Evolutionary conservation across 257 asterid genomes (phyloP).

Genomic region (Solanum neorickii): DNA sequence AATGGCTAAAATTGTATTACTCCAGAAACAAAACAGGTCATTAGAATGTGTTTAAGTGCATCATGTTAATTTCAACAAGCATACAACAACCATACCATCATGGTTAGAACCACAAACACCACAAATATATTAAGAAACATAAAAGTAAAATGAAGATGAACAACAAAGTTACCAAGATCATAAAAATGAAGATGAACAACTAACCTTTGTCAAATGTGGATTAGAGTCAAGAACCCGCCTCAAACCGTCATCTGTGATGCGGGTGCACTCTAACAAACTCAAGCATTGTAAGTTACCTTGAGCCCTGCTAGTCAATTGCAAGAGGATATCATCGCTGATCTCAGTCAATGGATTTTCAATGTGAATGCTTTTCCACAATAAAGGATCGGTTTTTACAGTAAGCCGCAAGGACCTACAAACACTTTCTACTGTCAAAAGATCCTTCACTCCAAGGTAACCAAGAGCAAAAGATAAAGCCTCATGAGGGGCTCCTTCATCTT

Average conservation of each 20-base stretch:
- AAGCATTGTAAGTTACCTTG: conserved; percentile 54
- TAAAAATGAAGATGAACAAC: background rate
- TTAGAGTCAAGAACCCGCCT: conserved; percentile 56
- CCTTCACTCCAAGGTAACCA: conserved; percentile 51
- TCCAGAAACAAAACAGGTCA: background rate
- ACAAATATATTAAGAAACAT: background rate
- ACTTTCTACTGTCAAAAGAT: conserved; percentile 56
- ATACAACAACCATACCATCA: background rate
- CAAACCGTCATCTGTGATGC: conserved; percentile 59
- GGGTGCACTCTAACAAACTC: conserved; percentile 54
- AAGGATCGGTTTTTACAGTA: conserved; percentile 42
- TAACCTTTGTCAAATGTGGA: conserved; percentile 64
- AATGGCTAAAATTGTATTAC: background rate
- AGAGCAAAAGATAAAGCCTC: conserved; percentile 43
- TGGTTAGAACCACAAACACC: background rate
- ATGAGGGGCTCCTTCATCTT: conserved; percentile 37
- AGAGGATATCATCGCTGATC: conserved; percentile 57
- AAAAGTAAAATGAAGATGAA: background rate
- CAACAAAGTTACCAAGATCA: background rate
- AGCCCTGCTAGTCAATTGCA: conserved; percentile 45
- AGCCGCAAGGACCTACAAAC: conserved; percentile 52
- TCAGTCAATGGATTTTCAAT: conserved; percentile 60
- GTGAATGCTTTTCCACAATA: conserved; percentile 62
- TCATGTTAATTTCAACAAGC: background rate
- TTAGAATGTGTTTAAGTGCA: background rate